Percentiles rank a stretch among this genome's conserved stretches.
phyloP scores from a whole-genome alignment of 768 basidiomycete genomes.

The Chalciporus pseudorubinellus region DNA sequence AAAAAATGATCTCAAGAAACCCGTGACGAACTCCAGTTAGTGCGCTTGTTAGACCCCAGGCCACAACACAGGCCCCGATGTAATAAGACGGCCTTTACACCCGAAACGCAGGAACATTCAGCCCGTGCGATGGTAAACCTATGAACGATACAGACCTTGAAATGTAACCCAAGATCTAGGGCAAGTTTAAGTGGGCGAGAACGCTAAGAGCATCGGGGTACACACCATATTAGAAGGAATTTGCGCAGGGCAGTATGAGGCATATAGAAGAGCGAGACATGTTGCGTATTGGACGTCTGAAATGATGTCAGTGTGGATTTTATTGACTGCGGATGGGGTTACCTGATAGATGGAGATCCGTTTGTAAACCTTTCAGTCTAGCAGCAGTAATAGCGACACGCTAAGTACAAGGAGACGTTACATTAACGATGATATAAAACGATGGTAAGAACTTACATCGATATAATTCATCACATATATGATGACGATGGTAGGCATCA shows the following conservation, averaged over 20 bases:
- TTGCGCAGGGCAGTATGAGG: slow-evolving; percentile 60
- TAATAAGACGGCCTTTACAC: slow-evolving; percentile 54
- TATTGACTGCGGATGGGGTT: neutral
- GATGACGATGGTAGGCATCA: slow-evolving; percentile 27
- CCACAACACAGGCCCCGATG: slow-evolving; percentile 56
- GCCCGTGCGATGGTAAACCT: neutral
- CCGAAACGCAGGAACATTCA: neutral
- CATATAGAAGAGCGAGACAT: slow-evolving; percentile 53
- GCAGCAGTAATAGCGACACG: slow-evolving; percentile 40
- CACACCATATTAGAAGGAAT: slow-evolving; percentile 66
- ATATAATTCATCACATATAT: slow-evolving; percentile 30
- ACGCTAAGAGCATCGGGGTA: neutral
- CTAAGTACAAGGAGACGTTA: slow-evolving; percentile 16
- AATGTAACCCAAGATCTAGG: slow-evolving; percentile 53
- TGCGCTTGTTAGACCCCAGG: slow-evolving; percentile 63
- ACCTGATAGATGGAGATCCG: slow-evolving; percentile 38
- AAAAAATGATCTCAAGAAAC: neutral
- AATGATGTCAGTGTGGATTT: neutral
- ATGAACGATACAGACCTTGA: slow-evolving; percentile 37
- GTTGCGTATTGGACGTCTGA: slow-evolving; percentile 53
- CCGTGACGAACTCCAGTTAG: slow-evolving; percentile 51
- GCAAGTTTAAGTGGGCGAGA: neutral
- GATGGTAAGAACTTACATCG: slow-evolving; percentile 10
- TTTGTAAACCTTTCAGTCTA: slow-evolving; percentile 38
- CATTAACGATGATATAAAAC: neutral